Evolutionary conservation across 176 grass and related monocot genomes (phyloP).

Genomic region (Elymus sibiricus): DNA sequence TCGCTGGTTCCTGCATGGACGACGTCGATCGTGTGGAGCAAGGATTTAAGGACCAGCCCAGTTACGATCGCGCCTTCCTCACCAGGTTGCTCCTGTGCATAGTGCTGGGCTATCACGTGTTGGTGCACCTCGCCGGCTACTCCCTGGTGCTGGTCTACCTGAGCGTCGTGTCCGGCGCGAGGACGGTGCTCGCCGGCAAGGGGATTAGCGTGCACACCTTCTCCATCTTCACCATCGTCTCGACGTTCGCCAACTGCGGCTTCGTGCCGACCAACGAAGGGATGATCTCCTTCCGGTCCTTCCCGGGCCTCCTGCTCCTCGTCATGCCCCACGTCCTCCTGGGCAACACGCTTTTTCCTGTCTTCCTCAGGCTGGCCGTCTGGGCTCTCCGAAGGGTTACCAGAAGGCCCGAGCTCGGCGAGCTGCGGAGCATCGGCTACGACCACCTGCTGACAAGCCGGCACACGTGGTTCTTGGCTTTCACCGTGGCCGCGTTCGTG

Average conservation of each 20-base stretch:
- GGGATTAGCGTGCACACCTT: slow-evolving; percentile 48
- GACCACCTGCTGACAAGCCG: slow-evolving; percentile 48
- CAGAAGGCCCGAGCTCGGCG: slow-evolving; percentile 21
- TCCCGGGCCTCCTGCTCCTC: slow-evolving; percentile 63
- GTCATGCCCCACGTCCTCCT: slow-evolving; percentile 47
- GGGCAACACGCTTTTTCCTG: slow-evolving; percentile 72
- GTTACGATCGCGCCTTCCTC: background rate
- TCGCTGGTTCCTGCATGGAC: background rate
- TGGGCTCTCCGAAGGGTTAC: slow-evolving; percentile 35
- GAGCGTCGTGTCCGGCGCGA: slow-evolving; percentile 16
- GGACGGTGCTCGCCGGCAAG: slow-evolving; percentile 44
- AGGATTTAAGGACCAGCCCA: background rate
- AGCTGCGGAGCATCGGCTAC: slow-evolving; percentile 24
- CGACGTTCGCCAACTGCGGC: slow-evolving; percentile 70
- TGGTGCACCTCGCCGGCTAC: slow-evolving; percentile 52
- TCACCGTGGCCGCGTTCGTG: slow-evolving; percentile 40
- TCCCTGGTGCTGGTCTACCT: slow-evolving; percentile 48
- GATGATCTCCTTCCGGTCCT: slow-evolving; percentile 62
- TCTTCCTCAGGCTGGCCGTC: slow-evolving; percentile 45
- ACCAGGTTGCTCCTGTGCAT: slow-evolving; percentile 22
- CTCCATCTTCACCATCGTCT: slow-evolving; percentile 63
- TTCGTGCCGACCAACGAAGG: slow-evolving; percentile 76
- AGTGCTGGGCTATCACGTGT: slow-evolving; percentile 44
- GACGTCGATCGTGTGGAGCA: slow-evolving; percentile 25
- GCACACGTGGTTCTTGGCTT: slow-evolving; percentile 22